These are phyloP conservation scores for Nowakowskiella sp. DNA, from an alignment of 192 early-diverging fungal genomes.

Conservation along the genomic window DNA sequence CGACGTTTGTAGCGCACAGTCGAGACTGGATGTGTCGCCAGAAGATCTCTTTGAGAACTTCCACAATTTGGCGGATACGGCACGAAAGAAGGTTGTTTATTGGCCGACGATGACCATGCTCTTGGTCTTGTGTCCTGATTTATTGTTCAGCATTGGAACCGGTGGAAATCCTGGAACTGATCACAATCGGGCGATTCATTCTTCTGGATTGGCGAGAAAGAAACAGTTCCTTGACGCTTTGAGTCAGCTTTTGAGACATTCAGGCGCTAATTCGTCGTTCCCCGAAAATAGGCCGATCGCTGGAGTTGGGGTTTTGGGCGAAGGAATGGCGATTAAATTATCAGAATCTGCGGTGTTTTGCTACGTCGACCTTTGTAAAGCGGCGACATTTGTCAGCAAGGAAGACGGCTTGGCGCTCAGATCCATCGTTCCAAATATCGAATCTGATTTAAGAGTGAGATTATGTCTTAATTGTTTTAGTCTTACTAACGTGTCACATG, in stretches of 20 bases:
- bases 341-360: conserved; percentile 63
- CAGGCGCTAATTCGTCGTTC: conserved; percentile 7
- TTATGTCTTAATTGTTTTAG: conserved; percentile 3
- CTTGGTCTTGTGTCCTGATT: conserved; percentile 78
- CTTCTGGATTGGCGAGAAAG: not conserved
- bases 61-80: conserved; percentile 51
- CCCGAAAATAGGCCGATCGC: conserved; percentile 6
- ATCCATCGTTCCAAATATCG: conserved; percentile 61
- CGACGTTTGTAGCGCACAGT: conserved; percentile 53
- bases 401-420: conserved; percentile 54
- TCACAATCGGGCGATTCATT: conserved; percentile 1
- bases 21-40: conserved; percentile 46
- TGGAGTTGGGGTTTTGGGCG: not conserved
- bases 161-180: not conserved
- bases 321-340: conserved; percentile 18
- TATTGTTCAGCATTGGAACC: conserved; percentile 51
- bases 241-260: not conserved
- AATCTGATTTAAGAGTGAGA: conserved; percentile 62
- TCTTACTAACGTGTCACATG: not conserved
- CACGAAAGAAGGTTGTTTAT: conserved; percentile 58
- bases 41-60: conserved; percentile 72
- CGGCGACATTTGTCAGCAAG: conserved; percentile 57
- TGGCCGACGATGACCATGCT: conserved; percentile 88
- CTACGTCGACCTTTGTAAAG: conserved; percentile 68
- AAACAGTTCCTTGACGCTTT: not conserved